Evolutionary conservation across 306 rosid genomes (phyloP), one percentile per base, ranked within the genome.

Genomic region (Herpetospermum pedunculosum): DNA sequence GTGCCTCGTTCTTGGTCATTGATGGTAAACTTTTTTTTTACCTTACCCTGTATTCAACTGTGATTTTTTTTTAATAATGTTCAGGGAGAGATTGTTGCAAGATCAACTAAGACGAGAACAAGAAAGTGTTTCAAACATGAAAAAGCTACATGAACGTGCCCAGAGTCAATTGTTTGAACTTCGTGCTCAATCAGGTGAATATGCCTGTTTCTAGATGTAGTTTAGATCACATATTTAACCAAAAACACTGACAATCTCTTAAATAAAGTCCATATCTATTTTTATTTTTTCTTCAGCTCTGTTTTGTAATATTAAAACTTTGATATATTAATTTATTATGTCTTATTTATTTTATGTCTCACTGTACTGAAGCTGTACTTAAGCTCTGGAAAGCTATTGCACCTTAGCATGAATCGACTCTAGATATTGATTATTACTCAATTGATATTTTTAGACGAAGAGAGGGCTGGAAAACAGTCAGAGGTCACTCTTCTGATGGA

Each of bases 51-150:
- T 6, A 2, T 64, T 18, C 76, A 59, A 72, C 76, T 21, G 35
- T 52, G 77, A 75, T 54, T 55, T 53, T 55, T 65, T 55, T 48
- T 60, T 80, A 80, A 19, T 64, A 72, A 41, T 78, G 52, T 83
- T 60, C 87, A 94, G 97, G 88, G 99, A 94, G 79, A 89, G 90
- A 58, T 82, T 85, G 77, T 81, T 94, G 80, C 99, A 94, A 79
- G 99, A 89, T 76, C 97, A 94, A 80, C 81, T 94, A 75, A 83
- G 90, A 78, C 92, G 90, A 79, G 97, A 96, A 58, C 83, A 91
- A 88, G 99, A 88, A 75, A 94, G 97, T 85, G 96, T 91, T 81
- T 86, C 96, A 69, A 94, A 88, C 77, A 94, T 94, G 97, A 89
- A 94, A 81, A 94, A 91, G 83, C 74, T 94, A 63, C 97, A 94